Evolutionary conservation across 1,139 yeast genomes (phyloP).

Genomic region (Candida sanyaensis): DNA sequence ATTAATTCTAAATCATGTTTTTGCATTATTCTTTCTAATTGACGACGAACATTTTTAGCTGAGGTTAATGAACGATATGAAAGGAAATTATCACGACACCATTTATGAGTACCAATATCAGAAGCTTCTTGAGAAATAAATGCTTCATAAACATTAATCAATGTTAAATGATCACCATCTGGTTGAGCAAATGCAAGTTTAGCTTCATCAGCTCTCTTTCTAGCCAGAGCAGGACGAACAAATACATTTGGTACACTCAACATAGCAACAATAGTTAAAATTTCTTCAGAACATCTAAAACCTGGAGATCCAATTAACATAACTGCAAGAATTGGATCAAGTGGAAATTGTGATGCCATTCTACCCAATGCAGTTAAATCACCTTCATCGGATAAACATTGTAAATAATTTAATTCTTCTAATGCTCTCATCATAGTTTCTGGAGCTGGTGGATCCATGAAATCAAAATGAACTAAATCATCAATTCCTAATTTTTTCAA

Average conservation of each 20-base stretch:
- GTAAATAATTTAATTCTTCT: conserved; percentile 88
- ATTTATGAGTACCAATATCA: conserved; percentile 59
- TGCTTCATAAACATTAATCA: conserved; percentile 85
- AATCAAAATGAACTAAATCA: conserved; percentile 95
- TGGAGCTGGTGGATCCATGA: conserved; percentile 99
- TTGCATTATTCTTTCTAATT: conserved; percentile 81
- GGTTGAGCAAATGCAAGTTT: conserved; percentile 88
- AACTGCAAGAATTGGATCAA: conserved; percentile 94
- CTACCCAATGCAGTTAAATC: conserved; percentile 87
- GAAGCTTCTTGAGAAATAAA: conserved; percentile 74
- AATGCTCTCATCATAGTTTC: conserved; percentile 99
- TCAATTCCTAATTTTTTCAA: conserved; percentile 92
- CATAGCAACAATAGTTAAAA: conserved; percentile 85
- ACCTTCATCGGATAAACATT: conserved; percentile 92
- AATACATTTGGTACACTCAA: conserved; percentile 93
- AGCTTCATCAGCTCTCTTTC: conserved; percentile 90
- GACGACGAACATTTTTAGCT: conserved; percentile 84
- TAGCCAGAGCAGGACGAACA: conserved; percentile 86
- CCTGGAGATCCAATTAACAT: conserved; percentile 87
- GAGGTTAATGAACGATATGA: conserved; percentile 80
- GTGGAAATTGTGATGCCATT: conserved; percentile 87
- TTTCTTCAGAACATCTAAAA: conserved; percentile 84
- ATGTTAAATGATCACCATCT: conserved; percentile 92
- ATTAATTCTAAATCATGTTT: conserved; percentile 72
- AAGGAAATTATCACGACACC: conserved; percentile 92